A percentile compares a stretch with the other conserved stretches of the same genome.
phyloP scores from a whole-genome alignment of 2,329 filamentous ascomycete genomes.

The Sordariomycetes sp. region DNA sequence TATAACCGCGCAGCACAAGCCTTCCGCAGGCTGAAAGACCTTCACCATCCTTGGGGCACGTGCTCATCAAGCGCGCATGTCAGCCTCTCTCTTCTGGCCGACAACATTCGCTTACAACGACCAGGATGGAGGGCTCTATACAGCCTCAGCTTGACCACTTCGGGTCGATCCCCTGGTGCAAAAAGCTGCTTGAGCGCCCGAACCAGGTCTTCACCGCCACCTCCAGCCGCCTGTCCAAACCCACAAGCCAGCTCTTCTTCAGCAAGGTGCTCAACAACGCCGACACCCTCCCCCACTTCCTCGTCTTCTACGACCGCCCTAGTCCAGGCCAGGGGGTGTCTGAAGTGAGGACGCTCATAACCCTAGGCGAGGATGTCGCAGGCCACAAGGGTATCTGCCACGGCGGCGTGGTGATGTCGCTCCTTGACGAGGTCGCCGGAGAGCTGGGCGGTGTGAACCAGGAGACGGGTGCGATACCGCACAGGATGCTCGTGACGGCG shows the following conservation, averaged over 20 bases:
- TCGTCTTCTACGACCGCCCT: slow-evolving; percentile 20
- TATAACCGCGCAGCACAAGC: no score
- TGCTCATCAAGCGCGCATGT: no score
- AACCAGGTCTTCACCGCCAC: slow-evolving; percentile 20
- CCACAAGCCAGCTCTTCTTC: slow-evolving; percentile 17
- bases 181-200: slow-evolving; percentile 15
- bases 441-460: slow-evolving; percentile 23
- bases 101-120: not conserved
- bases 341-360: slow-evolving; percentile 18
- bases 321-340: slow-evolving; percentile 15
- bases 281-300: slow-evolving; percentile 19
- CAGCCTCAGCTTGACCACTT: slow-evolving; percentile 14
- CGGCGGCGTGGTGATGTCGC: slow-evolving; percentile 22
- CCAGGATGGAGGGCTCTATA: not conserved
- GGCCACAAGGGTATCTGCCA: slow-evolving; percentile 22
- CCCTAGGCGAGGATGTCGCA: slow-evolving; percentile 20
- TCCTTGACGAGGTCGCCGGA: slow-evolving; percentile 26
- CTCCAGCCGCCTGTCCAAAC: slow-evolving; percentile 10
- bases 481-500: slow-evolving; percentile 20
- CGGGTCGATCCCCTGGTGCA: slow-evolving; percentile 23
- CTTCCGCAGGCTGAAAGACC: no score
- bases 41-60: no score
- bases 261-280: slow-evolving; percentile 17
- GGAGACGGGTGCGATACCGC: slow-evolving; percentile 17
- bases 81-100: no score